Base-by-base conservation (phyloP, 1,139 yeast species). In the Lodderomyces margitis region DNA sequence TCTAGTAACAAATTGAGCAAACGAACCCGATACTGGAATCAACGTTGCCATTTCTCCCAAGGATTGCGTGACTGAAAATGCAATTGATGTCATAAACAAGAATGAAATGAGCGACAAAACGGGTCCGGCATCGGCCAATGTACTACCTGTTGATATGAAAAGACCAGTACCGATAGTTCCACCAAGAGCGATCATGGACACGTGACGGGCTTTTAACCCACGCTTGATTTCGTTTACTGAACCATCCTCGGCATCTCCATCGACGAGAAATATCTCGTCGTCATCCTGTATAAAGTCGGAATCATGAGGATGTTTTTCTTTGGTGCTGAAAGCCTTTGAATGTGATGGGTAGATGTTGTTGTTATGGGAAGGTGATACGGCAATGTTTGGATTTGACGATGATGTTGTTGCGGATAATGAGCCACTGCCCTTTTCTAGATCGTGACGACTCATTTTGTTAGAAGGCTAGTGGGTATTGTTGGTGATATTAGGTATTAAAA, bases 1-100 rank as follows among this genome's bases (percentile, higher is more conserved):
- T 56, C 89, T 66, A 41, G 83, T 70, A 23, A 68, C 66, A 46
- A 70, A 72, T 49, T 71, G 77, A 30, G 73, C 65, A 61, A 84
- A 82, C 1, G 85, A 79, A 14, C 87, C 85, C 2, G 86, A 68
- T 33, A 80, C 75, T 3, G 88, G 88, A 37, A 82, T 80, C 53
- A 76, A 78, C 12, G 87, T 81, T 38, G 86, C 87, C 87, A 83
- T 81, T 59, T 83, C 89, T 48, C 88, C 88, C 46, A 85, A 65
- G 2, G 85, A 74, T 56, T 83, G 88, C 44, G 86, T 81, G 42
- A 83, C 83, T 14, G 75, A 67, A 53, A 71, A 82, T 3, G 81
- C 83, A 49, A 85, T 66, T 6, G 84, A 62, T 23, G 87, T 86
- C 68, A 83, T 79, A 57, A 84, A 80, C 31, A 77, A 49, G 54